A percentile compares a stretch with the other conserved stretches of the same genome.
phyloP scores from a whole-genome alignment of 805 yeast genomes.

The Candida rishiriensis region DNA sequence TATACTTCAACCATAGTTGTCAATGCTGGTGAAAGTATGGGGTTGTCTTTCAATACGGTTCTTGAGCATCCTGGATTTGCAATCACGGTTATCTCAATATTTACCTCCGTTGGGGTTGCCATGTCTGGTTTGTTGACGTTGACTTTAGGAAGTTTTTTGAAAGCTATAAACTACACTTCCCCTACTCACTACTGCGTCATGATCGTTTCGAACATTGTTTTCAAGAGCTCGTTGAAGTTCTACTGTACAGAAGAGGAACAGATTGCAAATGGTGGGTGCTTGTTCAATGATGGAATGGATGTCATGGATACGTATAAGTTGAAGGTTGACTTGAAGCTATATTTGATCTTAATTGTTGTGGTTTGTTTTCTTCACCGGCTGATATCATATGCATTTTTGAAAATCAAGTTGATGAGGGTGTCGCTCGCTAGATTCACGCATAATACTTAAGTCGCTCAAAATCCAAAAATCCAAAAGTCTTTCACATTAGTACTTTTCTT shows the following conservation, averaged over 20 bases:
- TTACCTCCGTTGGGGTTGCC: slow-evolving; percentile 66
- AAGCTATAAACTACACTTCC: slow-evolving; percentile 69
- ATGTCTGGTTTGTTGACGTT: slow-evolving; percentile 85
- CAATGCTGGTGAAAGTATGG: slow-evolving; percentile 80
- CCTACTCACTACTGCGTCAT: slow-evolving; percentile 73
- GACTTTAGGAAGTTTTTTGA: slow-evolving; percentile 64
- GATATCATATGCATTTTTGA: slow-evolving; percentile 30
- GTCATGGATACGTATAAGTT: slow-evolving; percentile 52
- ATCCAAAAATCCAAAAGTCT: neutral
- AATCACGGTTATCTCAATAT: slow-evolving; percentile 61
- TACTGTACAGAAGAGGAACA: slow-evolving; percentile 36
- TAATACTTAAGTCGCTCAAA: neutral
- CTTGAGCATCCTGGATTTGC: slow-evolving; percentile 78
- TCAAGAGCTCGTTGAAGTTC: slow-evolving; percentile 44
- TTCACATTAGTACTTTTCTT: too few species aligned
- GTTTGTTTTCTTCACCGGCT: slow-evolving; percentile 39
- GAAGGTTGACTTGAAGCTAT: slow-evolving; percentile 32
- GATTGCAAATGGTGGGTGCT: slow-evolving; percentile 37
- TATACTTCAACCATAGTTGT: slow-evolving; percentile 50
- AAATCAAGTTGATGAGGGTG: slow-evolving; percentile 20
- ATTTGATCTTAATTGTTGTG: slow-evolving; percentile 36
- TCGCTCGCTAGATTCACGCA: slow-evolving; percentile 7
- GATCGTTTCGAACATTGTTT: slow-evolving; percentile 54
- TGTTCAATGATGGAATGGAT: slow-evolving; percentile 47
- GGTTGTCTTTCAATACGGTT: slow-evolving; percentile 71